Percentiles rank a stretch among this genome's conserved stretches.
phyloP scores from a whole-genome alignment of 345 rosid species.

The Diplotaxis tenuifolia region DNA sequence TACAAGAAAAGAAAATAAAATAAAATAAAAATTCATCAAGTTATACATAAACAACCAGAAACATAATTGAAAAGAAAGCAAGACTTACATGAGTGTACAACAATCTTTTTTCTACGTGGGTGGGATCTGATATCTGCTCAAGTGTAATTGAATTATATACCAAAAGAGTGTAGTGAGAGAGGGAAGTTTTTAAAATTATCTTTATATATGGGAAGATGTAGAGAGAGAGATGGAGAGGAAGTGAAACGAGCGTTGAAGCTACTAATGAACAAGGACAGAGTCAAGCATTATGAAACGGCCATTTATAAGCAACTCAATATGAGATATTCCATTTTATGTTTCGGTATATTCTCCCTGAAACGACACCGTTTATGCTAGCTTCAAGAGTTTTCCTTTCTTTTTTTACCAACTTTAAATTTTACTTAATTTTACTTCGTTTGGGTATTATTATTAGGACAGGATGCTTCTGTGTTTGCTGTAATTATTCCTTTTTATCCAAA shows the following conservation, averaged over 20 bases:
- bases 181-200: not conserved
- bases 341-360: constrained; percentile 25
- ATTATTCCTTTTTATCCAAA: constrained; percentile 2
- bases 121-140: constrained; percentile 2
- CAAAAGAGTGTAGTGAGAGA: constrained; percentile 1
- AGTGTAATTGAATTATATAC: constrained; percentile 8
- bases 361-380: constrained; percentile 15
- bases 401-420: not conserved
- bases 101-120: constrained; percentile 10
- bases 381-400: not conserved
- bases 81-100: constrained; percentile 11
- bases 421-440: constrained; percentile 4
- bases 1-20: not conserved
- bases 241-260: constrained; percentile 18
- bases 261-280: constrained; percentile 24
- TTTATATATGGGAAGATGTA: not conserved
- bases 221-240: not conserved
- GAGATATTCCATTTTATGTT: constrained; percentile 32
- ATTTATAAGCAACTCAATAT: constrained; percentile 29
- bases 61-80: not conserved
- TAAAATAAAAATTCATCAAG: not conserved
- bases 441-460: not conserved
- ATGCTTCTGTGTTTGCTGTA: constrained; percentile 29
- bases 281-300: constrained; percentile 3
- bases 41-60: constrained; percentile 1